Base-by-base conservation (phyloP, 2,329 filamentous ascomycete genomes). In the Colletotrichum endophyticum region DNA sequence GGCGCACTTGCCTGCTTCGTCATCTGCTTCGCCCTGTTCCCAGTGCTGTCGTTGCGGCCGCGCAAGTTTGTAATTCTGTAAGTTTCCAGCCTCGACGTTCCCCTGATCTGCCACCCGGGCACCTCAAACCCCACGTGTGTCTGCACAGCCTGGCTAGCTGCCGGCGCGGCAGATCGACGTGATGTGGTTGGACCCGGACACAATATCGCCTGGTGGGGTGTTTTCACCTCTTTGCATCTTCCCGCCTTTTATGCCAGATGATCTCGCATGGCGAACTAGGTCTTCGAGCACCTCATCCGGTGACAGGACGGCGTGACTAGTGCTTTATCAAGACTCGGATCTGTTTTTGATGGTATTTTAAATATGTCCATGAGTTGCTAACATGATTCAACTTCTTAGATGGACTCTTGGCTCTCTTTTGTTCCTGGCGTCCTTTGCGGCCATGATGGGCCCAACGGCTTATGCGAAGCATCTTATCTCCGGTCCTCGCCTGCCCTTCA, bases 1-100 rank as follows among this genome's bases (percentile, higher is more conserved):
- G 96, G 94, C 77, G 96, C 97, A 78, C 89, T 95, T 79, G 95
- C 95, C 80, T 96, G 98, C 89, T 99, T 99, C 89, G 92, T 98
- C 84, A 92, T 98, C 81, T 96, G 95, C 89, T 98, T 99, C 88
- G 94, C 94, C 80, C 89, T 99, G 73, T 96, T 98, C 87, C 96
- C 96, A 71, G 90, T 96, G 77, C 90, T 98, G 80, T 91, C 95
- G 79, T 86, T 95, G 79, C 93, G 91, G 84, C 96, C 96, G 80
- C 92, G 95, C 86, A 99, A 99, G 89, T 98, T 99, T 89, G 96
- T 96, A 72, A 96, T 98, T 79, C 86, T 99, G 97, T 99, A 93
- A 94, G 96, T 96, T 78, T 73, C 68, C 69, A 59, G 25, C 27
- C 39, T 49, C 19, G 39, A n/a, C 77, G 78, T 74, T 79, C 68